Evolutionary conservation across 495 filamentous ascomycete species (phyloP), one percentile per base, ranked within the genome.

Genomic region (Corynascus novoguineensis): DNA sequence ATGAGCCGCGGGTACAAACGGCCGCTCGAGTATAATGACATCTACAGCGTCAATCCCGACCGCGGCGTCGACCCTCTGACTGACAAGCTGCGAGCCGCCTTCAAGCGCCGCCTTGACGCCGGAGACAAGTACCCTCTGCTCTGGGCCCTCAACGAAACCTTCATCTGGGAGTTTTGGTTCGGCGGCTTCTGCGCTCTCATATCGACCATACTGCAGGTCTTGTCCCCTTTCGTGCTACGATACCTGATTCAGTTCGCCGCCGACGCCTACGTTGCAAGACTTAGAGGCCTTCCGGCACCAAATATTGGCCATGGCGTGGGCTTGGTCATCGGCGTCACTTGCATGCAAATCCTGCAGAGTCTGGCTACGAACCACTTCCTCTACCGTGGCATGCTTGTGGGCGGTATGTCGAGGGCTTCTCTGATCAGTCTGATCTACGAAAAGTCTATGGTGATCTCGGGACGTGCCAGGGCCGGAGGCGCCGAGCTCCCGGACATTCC

Each of bases 71-170:
- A 89, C 22, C 67, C 81, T 5, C 65, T 96, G 64, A 82, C 86
- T 10, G 67, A 68, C 8, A 86, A 81, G 62, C 71, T 93, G 24
- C 73, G 82, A 22, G 77, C 73, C 32, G 81, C 87, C 0, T 89
- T 96, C 63, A 71, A 86, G 55, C 79, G 75, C 50, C 81, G 90
- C 6, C 75, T 81, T 6, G 76, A 76, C 34, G 75, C 81, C 24
- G 88, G 88, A 24, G 82, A 83, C 35, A 87, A 88, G 62, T 80
- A 86, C 55, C 87, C 92, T 0, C 74, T 98, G 11, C 61, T 89
- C 11, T 87, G 83, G 75, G 88, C 92, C 6, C 64, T 98, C 47
- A 88, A 93, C 70, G 92, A 97, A 59, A 89, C 88, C 2, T 95
- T 93, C 76, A 83, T 86, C 61, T 73, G 76, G 55, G 92, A 97